Percentiles rank a stretch among this genome's conserved stretches.
Evolutionary conservation across 805 yeast species (phyloP).

Genomic region (Clavispora phyllophila): DNA sequence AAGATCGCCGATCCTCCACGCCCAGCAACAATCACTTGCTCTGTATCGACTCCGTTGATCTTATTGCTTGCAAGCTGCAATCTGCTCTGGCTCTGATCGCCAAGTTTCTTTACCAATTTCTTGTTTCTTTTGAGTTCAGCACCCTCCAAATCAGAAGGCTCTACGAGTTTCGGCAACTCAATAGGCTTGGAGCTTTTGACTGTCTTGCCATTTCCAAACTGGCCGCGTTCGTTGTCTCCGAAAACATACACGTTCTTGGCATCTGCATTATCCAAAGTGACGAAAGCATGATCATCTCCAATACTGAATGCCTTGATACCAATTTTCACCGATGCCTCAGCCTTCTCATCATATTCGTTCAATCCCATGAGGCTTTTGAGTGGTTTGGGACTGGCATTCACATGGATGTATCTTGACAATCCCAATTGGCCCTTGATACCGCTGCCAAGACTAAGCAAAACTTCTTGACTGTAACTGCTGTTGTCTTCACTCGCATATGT

Average conservation of each 20-base stretch:
- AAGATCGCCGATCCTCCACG: slow-evolving; percentile 56
- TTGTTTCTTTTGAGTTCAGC: slow-evolving; percentile 11
- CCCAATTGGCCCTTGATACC: slow-evolving; percentile 88
- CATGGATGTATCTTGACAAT: slow-evolving; percentile 67
- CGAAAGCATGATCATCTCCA: slow-evolving; percentile 63
- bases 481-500: slow-evolving; percentile 16
- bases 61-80: slow-evolving; percentile 37
- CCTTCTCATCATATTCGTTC: slow-evolving; percentile 13
- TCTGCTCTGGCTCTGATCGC: slow-evolving; percentile 36
- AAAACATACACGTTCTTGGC: slow-evolving; percentile 60
- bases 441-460: slow-evolving; percentile 67
- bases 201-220: slow-evolving; percentile 77
- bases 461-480: slow-evolving; percentile 15
- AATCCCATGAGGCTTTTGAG: slow-evolving; percentile 25
- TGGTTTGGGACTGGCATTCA: slow-evolving; percentile 61
- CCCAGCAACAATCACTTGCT: slow-evolving; percentile 63
- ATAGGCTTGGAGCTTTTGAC: slow-evolving; percentile 54
- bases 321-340: slow-evolving; percentile 4
- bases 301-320: slow-evolving; percentile 42
- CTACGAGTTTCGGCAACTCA: slow-evolving; percentile 50
- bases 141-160: slow-evolving; percentile 40
- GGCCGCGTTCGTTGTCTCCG: slow-evolving; percentile 84
- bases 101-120: slow-evolving; percentile 25
- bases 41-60: slow-evolving; percentile 26
- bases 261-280: slow-evolving; percentile 48